phyloP scores from a whole-genome alignment of 2,329 filamentous ascomycete species.

The Thelonectria blattea region DNA sequence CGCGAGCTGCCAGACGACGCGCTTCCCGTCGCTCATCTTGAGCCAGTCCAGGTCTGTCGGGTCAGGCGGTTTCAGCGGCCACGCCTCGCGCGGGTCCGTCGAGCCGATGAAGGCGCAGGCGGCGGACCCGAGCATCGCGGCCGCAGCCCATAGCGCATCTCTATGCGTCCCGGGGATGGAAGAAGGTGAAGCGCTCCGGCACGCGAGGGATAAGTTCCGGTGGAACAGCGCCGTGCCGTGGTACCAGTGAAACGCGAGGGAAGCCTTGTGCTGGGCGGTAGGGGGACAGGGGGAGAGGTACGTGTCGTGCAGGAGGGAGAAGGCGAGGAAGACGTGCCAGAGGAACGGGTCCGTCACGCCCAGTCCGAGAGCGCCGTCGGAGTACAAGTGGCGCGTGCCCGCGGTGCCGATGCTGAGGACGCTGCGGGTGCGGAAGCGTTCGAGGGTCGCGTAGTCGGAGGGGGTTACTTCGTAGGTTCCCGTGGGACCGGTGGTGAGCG shows the following conservation, averaged over 20 bases:
- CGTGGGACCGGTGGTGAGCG: conserved; percentile 19
- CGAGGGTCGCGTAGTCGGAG: conserved; percentile 43
- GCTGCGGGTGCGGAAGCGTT: conserved; percentile 51
- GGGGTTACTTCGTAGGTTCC: conserved; percentile 13
- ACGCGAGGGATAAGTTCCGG: conserved; percentile 45
- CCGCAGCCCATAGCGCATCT: conserved; percentile 56
- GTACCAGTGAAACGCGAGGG: conserved; percentile 54
- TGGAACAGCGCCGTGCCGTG: conserved; percentile 54
- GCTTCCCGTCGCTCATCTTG: conserved; percentile 61
- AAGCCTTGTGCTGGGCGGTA: conserved; percentile 30
- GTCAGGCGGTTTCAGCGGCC: conserved; percentile 57
- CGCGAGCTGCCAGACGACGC: conserved; percentile 56
- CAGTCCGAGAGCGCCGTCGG: conserved; percentile 45
- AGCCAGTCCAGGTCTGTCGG: conserved; percentile 62
- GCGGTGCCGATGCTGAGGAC: conserved; percentile 47
- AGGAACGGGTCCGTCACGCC: conserved; percentile 54
- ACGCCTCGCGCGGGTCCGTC: conserved; percentile 52
- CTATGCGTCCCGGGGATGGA: conserved; percentile 44
- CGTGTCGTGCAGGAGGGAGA: conserved; percentile 61
- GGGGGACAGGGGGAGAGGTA: conserved; percentile 39
- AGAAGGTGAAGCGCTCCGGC: conserved; percentile 31
- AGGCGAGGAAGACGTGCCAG: conserved; percentile 58
- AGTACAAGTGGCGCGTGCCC: conserved; percentile 42
- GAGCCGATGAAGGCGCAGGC: conserved; percentile 53
- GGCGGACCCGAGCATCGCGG: conserved; percentile 53